Evolutionary conservation across 805 yeast species (phyloP), one percentile per base, ranked within the genome.

Genomic region (Metschnikowia aberdeeniae): DNA sequence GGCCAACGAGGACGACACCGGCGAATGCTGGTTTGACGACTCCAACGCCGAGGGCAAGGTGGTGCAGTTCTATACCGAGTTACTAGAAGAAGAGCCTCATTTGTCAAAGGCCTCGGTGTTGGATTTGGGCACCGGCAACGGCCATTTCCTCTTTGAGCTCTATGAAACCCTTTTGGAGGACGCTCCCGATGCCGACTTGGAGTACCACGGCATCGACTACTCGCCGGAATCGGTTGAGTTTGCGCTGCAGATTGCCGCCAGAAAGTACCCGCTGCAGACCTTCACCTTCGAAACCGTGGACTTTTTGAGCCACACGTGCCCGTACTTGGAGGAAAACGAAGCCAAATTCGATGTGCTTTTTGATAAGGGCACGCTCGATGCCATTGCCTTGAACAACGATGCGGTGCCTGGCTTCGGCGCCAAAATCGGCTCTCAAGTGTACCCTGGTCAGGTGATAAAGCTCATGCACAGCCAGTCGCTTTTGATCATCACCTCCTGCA

Each of bases 321-420:
- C 63, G 12, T 77, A 75, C 47, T 47, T 75, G 22, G 70, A 59
- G 33, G 45, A 61, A 34, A 52, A 60, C 28, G 60, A 61, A 1
- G 72, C 65, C 3, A 58, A 68, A 19, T 89, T 78, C 64, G 96
- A 90, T 59, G 63, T 93, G 7, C 78, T 92, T 1, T 67, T 89
- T 13, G 99, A 93, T 65, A 93, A 93, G 62, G 99, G 99, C 7
- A 93, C 99, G 0, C 67, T 93, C 19, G 99, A 93, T 67, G 99
- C 99, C 5, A 92, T 93, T 50, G 97, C 97, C 0, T 73, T 93
- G 36, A 87, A 88, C 61, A 84, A 84, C 19, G 69, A 62, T 6
- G 67, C 68, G 1, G 33, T 70, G 9, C 53, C 69, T 1, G 73
- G 64, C 17, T 77, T 77, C 47, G 73, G 65, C 7, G 73, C 70